phyloP scores from a whole-genome alignment of 352 stramenopile species.

The Globisporangium camurandrum region DNA sequence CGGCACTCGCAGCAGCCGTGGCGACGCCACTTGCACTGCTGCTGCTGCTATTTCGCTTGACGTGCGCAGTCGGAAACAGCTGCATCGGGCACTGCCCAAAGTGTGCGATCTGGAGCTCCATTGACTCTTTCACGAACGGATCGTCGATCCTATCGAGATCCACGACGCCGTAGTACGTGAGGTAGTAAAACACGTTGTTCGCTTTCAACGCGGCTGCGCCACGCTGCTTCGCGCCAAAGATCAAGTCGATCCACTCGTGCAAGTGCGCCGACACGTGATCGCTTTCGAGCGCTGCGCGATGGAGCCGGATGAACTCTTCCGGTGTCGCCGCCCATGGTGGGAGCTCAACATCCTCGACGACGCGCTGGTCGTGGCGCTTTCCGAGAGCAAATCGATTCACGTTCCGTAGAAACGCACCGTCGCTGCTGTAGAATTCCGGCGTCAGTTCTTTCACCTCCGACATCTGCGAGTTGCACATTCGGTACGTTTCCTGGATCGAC shows the following conservation, averaged over 20 bases:
- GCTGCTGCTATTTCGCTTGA: conserved; percentile 49
- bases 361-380: conserved; percentile 64
- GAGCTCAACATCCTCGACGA: conserved; percentile 93
- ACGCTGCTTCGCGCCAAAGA: conserved; percentile 98
- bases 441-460: conserved; percentile 99
- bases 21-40: no score
- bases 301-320: conserved; percentile 95
- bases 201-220: conserved; percentile 90
- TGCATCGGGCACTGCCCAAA: conserved; percentile 99
- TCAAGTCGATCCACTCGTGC: conserved; percentile 98
- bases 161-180: conserved; percentile 92
- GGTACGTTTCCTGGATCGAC: conserved; percentile 94
- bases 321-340: conserved; percentile 94
- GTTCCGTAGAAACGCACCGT: conserved; percentile 96
- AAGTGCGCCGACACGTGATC: conserved; percentile 96
- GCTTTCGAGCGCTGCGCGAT: conserved; percentile 95
- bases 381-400: conserved; percentile 94
- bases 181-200: conserved; percentile 96
- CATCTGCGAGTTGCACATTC: conserved; percentile 95
- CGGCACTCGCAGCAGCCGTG: conserved; percentile 6
- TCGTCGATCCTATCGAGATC: conserved; percentile 96
- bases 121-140: conserved; percentile 88
- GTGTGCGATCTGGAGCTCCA: conserved; percentile 97
- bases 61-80: conserved; percentile 80
- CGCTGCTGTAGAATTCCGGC: conserved; percentile 94